phyloP scores from a whole-genome alignment of 768 basidiomycete genomes.

The Cubamyces lactineus region DNA sequence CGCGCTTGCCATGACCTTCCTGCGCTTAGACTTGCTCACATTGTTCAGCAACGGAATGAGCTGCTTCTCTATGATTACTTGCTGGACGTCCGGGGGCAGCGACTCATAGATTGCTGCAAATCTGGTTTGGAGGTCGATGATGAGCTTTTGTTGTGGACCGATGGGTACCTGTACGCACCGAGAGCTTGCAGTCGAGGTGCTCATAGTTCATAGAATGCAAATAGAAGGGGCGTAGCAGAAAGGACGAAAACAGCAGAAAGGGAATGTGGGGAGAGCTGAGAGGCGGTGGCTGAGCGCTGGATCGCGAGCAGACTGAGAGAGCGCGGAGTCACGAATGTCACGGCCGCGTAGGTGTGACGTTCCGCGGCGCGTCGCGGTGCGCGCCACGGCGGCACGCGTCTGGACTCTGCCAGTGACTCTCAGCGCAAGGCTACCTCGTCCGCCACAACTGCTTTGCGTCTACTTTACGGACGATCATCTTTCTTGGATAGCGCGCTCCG shows the following conservation, averaged over 20 bases:
- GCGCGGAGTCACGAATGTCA: constrained; percentile 15
- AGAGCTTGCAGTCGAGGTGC: constrained; percentile 3
- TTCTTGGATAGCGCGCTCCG: background rate
- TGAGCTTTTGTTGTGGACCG: background rate
- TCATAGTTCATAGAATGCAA: background rate
- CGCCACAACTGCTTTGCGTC: background rate
- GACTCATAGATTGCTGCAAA: constrained; percentile 51
- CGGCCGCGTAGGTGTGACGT: constrained; percentile 18
- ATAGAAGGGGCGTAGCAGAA: no score
- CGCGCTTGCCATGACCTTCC: constrained; percentile 45
- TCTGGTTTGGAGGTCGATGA: constrained; percentile 32
- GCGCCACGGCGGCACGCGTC: constrained; percentile 5
- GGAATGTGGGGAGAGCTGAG: background rate
- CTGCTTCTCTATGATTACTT: constrained; percentile 50
- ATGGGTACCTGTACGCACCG: background rate
- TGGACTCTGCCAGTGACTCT: background rate
- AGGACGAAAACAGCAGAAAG: background rate
- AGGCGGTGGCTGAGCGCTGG: background rate
- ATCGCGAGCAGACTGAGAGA: no score
- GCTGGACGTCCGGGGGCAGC: constrained; percentile 58
- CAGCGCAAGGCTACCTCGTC: background rate
- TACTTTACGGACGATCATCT: background rate
- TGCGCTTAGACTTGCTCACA: constrained; percentile 42
- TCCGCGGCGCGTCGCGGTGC: constrained; percentile 12
- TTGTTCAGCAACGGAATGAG: constrained; percentile 52